Evolutionary conservation across 2,329 filamentous ascomycete genomes (phyloP).

Genomic region (Stemphylium beticola): DNA sequence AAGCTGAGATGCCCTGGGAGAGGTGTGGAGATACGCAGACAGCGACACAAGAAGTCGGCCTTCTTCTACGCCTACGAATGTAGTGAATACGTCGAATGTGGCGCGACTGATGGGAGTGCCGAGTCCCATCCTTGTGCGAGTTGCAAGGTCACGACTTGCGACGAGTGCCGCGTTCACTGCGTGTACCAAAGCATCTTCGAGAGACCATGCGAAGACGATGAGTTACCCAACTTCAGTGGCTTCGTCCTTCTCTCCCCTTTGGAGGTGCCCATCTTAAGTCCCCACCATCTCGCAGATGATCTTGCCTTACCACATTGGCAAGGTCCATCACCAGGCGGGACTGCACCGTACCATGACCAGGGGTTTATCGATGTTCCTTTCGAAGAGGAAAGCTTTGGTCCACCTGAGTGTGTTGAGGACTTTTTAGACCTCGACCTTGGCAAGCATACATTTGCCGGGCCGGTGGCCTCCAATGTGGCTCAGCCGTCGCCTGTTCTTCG

Average conservation of each 20-base stretch:
- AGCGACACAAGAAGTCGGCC: constrained; percentile 29
- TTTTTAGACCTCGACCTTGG: constrained; percentile 38
- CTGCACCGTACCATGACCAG: constrained; percentile 38
- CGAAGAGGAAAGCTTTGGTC: constrained; percentile 19
- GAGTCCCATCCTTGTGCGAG: constrained; percentile 33
- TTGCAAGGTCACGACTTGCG: constrained; percentile 41
- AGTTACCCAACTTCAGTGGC: constrained; percentile 40
- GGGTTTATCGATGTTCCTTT: constrained; percentile 41
- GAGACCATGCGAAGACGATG: constrained; percentile 30
- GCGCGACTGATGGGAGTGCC: constrained; percentile 12
- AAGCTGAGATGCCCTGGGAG: constrained; percentile 36
- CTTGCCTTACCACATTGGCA: constrained; percentile 11
- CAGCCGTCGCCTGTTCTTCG: constrained; percentile 35
- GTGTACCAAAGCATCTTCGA: constrained; percentile 43
- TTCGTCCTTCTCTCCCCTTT: constrained; percentile 32
- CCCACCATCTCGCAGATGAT: constrained; percentile 26
- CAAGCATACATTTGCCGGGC: constrained; percentile 19
- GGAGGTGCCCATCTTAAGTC: constrained; percentile 41
- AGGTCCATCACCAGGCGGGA: constrained; percentile 9
- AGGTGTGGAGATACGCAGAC: constrained; percentile 31
- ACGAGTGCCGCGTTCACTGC: constrained; percentile 46
- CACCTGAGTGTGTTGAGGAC: constrained; percentile 32
- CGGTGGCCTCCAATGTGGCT: constrained; percentile 23
- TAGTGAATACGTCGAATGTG: constrained; percentile 33
- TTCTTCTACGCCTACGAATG: constrained; percentile 32